These are phyloP conservation scores for Primulina huaijiensis DNA, from an alignment of 257 asterid genomes.

Conservation along the genomic window DNA sequence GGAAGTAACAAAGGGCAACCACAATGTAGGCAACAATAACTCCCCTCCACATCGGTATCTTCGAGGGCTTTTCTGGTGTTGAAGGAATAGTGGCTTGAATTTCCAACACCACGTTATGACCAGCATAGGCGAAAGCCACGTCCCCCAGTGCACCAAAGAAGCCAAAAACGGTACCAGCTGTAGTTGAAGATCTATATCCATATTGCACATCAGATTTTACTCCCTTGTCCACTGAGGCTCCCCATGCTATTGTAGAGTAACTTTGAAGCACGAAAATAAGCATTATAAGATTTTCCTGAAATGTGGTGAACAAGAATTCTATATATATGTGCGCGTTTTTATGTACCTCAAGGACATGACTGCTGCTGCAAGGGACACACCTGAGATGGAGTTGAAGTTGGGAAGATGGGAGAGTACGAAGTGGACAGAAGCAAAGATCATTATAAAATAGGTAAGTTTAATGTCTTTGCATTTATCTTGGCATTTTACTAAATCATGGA, in stretches of 20 bases:
- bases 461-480: constrained; percentile 36
- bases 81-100: constrained; percentile 95
- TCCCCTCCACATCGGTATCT: constrained; percentile 91
- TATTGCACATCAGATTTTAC: constrained; percentile 55
- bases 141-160: constrained; percentile 82
- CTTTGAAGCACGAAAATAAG: constrained; percentile 30
- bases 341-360: constrained; percentile 82
- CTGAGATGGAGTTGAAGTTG: constrained; percentile 84
- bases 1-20: constrained; percentile 87
- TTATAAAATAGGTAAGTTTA: constrained; percentile 67
- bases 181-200: constrained; percentile 53
- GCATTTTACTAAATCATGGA: constrained; percentile 61
- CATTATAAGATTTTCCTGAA: background rate
- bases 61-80: constrained; percentile 85
- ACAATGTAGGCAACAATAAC: constrained; percentile 82
- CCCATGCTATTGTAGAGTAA: constrained; percentile 93
- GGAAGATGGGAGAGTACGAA: constrained; percentile 92
- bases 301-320: background rate
- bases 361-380: constrained; percentile 89
- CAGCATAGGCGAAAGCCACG: constrained; percentile 92
- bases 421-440: constrained; percentile 92
- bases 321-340: background rate
- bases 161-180: constrained; percentile 59
- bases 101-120: constrained; percentile 88
- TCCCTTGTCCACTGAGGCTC: constrained; percentile 67